A percentile compares a stretch with the other conserved stretches of the same genome.
phyloP scores from a whole-genome alignment of 306 rosid genomes.

The Cucurbita ficifolia region DNA sequence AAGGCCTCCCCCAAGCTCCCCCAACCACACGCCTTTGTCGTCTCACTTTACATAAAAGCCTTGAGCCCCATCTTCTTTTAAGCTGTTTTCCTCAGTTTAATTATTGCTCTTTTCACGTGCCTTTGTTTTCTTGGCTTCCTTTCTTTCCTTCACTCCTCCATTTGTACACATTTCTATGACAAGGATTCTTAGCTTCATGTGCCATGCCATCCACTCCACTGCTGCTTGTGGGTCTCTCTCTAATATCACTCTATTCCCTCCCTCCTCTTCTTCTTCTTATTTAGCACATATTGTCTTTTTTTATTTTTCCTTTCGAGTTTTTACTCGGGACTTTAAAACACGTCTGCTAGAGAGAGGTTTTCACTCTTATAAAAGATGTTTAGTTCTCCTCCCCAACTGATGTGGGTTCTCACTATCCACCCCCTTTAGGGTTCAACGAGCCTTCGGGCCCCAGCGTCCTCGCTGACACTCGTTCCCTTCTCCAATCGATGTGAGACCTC shows the following conservation, averaged over 20 bases:
- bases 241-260: too few species aligned
- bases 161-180: background rate
- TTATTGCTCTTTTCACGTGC: background rate
- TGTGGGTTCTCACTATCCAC: too few species aligned
- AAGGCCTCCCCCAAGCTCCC: background rate
- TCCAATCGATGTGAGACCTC: too few species aligned
- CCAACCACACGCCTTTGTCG: background rate
- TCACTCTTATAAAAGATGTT: too few species aligned
- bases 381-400: too few species aligned
- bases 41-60: background rate
- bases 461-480: too few species aligned
- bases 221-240: background rate
- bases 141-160: background rate
- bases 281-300: too few species aligned
- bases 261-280: too few species aligned
- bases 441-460: too few species aligned
- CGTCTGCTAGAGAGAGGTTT: too few species aligned
- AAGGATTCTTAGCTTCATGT: background rate
- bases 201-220: background rate
- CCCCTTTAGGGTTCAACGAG: too few species aligned
- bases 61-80: background rate
- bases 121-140: background rate
- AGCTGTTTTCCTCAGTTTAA: background rate
- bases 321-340: rapidly evolving
- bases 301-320: too few species aligned